Evolutionary conservation across 2,329 filamentous ascomycete genomes (phyloP).

Genomic region (Fusarium guadeloupense): DNA sequence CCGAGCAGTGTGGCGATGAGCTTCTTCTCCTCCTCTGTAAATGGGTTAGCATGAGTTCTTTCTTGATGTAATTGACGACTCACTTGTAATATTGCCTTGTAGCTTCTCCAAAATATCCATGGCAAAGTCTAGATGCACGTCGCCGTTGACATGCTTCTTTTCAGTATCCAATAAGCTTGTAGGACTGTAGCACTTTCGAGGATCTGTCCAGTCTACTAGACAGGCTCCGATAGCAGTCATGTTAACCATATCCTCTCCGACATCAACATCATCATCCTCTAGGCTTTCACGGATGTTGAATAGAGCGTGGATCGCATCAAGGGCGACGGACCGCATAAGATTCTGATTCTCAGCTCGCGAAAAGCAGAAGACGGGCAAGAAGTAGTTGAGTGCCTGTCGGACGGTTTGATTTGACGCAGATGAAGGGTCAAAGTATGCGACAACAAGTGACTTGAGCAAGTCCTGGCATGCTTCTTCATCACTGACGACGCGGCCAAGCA

Average conservation of each 20-base stretch:
- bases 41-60: slow-evolving; percentile 41
- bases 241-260: slow-evolving; percentile 80
- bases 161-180: slow-evolving; percentile 61
- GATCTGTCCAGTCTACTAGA: slow-evolving; percentile 94
- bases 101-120: slow-evolving; percentile 80
- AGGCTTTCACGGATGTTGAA: slow-evolving; percentile 76
- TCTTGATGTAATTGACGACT: slow-evolving; percentile 46
- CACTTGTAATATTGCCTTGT: slow-evolving; percentile 72
- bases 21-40: slow-evolving; percentile 84
- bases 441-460: slow-evolving; percentile 83
- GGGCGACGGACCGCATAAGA: slow-evolving; percentile 78
- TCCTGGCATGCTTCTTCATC: slow-evolving; percentile 73
- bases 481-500: slow-evolving; percentile 81
- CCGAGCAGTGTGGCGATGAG: slow-evolving; percentile 78
- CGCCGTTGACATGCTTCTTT: slow-evolving; percentile 74
- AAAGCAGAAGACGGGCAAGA: slow-evolving; percentile 93
- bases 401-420: slow-evolving; percentile 83
- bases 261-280: slow-evolving; percentile 79
- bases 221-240: slow-evolving; percentile 82
- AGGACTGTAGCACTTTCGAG: slow-evolving; percentile 75
- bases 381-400: slow-evolving; percentile 89
- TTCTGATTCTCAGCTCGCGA: slow-evolving; percentile 83
- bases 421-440: slow-evolving; percentile 89
- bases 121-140: slow-evolving; percentile 83
- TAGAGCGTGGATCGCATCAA: slow-evolving; percentile 79